phyloP scores from a whole-genome alignment of 192 early-diverging fungal genomes.

The Gonapodya prolifera region DNA sequence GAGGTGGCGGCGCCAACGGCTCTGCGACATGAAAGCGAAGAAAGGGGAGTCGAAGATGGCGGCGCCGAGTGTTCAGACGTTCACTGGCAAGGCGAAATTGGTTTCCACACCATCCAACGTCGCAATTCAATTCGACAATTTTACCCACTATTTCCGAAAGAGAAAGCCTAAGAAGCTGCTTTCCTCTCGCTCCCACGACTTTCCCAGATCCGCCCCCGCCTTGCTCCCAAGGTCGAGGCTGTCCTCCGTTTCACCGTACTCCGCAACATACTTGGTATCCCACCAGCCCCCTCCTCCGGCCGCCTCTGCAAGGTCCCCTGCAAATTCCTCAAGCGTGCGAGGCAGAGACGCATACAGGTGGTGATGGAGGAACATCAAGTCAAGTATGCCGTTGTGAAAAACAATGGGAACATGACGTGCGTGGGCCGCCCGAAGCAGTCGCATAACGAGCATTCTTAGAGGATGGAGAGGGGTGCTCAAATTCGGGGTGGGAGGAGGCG shows the following conservation, averaged over 20 bases:
- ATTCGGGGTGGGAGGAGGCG: not conserved
- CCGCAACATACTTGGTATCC: slow-evolving; percentile 86
- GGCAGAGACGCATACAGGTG: slow-evolving; percentile 75
- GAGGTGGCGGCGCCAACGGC: not conserved
- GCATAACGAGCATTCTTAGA: not conserved
- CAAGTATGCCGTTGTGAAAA: slow-evolving; percentile 88
- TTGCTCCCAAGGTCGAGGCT: not conserved
- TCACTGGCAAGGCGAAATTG: too few species aligned
- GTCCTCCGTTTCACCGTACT: slow-evolving; percentile 26
- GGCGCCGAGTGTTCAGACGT: not conserved
- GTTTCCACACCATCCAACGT: too few species aligned
- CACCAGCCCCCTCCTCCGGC: slow-evolving; percentile 70
- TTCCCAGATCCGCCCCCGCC: not conserved
- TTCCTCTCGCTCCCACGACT: slow-evolving; percentile 28
- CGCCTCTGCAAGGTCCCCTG: slow-evolving; percentile 63
- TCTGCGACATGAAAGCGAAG: not conserved
- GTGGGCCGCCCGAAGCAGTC: not conserved
- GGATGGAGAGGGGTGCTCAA: not conserved
- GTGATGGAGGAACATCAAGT: slow-evolving; percentile 87
- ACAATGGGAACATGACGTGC: slow-evolving; percentile 48
- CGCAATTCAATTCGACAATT: not conserved
- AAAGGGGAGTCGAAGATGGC: not conserved
- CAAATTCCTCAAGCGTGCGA: slow-evolving; percentile 47
- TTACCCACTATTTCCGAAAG: slow-evolving; percentile 36
- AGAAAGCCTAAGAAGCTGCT: slow-evolving; percentile 59